These are phyloP conservation scores for Candida maris DNA, from an alignment of 805 yeast genomes.

Conservation along the genomic window DNA sequence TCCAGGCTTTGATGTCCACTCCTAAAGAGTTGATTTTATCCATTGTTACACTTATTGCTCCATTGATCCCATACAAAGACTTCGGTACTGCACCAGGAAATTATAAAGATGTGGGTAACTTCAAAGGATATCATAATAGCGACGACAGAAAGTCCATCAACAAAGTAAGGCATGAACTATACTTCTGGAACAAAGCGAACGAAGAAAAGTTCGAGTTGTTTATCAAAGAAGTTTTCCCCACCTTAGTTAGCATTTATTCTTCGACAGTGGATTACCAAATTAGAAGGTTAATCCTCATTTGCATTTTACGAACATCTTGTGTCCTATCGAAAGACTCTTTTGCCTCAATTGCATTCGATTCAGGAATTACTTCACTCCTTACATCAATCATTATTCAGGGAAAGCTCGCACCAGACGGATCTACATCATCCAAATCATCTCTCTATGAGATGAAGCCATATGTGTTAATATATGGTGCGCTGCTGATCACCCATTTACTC, in stretches of 20 bases:
- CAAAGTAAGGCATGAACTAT: slow-evolving; percentile 31
- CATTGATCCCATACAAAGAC: slow-evolving; percentile 49
- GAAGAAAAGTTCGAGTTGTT: slow-evolving; percentile 28
- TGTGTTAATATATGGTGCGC: slow-evolving; percentile 47
- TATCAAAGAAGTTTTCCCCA: slow-evolving; percentile 44
- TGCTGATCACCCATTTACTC: slow-evolving; percentile 45
- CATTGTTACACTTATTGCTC: slow-evolving; percentile 52
- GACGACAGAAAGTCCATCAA: slow-evolving; percentile 26
- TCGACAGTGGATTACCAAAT: slow-evolving; percentile 68
- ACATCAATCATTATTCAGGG: slow-evolving; percentile 63
- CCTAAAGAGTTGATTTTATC: slow-evolving; percentile 63
- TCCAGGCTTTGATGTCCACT: slow-evolving; percentile 69
- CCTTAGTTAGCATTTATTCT: slow-evolving; percentile 61
- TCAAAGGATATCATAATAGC: slow-evolving; percentile 25
- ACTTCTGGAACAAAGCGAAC: slow-evolving; percentile 24
- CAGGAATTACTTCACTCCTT: slow-evolving; percentile 45
- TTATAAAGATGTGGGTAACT: slow-evolving; percentile 28
- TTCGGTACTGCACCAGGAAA: slow-evolving; percentile 6
- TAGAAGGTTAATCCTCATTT: slow-evolving; percentile 53
- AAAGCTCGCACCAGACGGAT: slow-evolving; percentile 27
- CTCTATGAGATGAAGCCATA: slow-evolving; percentile 30
- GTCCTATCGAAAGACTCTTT: slow-evolving; percentile 35
- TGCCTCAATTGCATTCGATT: slow-evolving; percentile 28
- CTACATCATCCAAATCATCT: slow-evolving; percentile 9
- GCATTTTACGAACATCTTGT: slow-evolving; percentile 49